Percentiles rank a stretch among this genome's conserved stretches.
These are phyloP conservation scores for Ophiostoma fasciatum DNA, from an alignment of 2,329 filamentous ascomycete species.

Conservation along the genomic window DNA sequence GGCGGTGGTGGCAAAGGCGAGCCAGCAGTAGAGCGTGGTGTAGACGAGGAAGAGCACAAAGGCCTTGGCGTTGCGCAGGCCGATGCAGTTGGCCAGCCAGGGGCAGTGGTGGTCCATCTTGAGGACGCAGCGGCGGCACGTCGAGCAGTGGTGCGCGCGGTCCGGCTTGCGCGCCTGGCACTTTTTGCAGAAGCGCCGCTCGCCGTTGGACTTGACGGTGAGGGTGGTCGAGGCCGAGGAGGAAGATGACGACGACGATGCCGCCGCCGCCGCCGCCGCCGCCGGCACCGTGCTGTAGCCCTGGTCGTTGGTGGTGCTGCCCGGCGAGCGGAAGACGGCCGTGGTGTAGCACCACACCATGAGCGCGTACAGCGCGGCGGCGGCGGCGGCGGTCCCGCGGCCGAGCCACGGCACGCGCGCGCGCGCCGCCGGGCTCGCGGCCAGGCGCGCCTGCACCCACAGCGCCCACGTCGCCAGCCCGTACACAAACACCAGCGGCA, in stretches of 20 bases:
- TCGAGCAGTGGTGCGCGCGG: conserved; percentile 91
- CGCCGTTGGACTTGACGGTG: conserved; percentile 85
- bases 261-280: too few relatives aligned
- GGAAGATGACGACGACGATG: too few relatives aligned
- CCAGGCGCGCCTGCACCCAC: conserved; percentile 71
- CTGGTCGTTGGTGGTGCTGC: conserved; percentile 47
- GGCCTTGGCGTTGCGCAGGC: conserved; percentile 86
- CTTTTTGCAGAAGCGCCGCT: conserved; percentile 88
- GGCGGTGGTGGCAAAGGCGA: conserved; percentile 61
- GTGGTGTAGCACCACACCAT: conserved; percentile 83
- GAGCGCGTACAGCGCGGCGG: conserved; percentile 57
- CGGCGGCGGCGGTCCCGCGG: conserved; percentile 36
- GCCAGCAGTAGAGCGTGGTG: conserved; percentile 71
- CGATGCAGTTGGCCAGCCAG: conserved; percentile 92
- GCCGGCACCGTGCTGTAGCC: conserved; percentile 74
- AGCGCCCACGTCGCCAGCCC: conserved; percentile 82
- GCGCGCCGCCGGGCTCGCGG: conserved; percentile 37
- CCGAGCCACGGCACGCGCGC: conserved; percentile 8
- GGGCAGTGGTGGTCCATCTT: conserved; percentile 99
- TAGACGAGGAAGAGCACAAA: conserved; percentile 90
- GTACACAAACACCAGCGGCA: conserved; percentile 83
- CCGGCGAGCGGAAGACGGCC: conserved; percentile 86
- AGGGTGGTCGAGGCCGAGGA: too few relatives aligned
- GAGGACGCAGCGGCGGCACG: conserved; percentile 82
- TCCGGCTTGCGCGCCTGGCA: conserved; percentile 91